Evolutionary conservation across 2,329 filamentous ascomycete species (phyloP), one percentile per base, ranked within the genome.

Genomic region (Teratosphaeria gauchensis): DNA sequence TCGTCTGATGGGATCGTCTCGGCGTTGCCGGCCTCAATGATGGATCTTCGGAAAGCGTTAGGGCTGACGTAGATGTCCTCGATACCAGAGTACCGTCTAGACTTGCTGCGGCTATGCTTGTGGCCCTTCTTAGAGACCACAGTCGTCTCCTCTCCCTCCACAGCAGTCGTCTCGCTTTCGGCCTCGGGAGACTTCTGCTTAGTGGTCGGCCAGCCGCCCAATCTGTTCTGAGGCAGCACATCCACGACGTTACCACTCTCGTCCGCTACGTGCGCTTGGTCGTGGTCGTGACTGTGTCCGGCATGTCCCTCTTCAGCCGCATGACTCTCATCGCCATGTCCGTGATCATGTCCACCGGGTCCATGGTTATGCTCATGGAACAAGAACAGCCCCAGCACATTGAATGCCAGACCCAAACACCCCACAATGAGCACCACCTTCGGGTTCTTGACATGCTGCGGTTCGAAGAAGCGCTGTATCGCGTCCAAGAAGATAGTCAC

Each of bases 401-500:
- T 99, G 33, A 92, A 96, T 7, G 85, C 80, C 14, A 99, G 82
- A 56, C 94, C 94, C 59, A 90, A 81, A 62, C 82, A 91, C 48
- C 94, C 94, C 56, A 99, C 94, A 63, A 94, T 86, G 60, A 96
- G 84, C 64, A 99, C 91, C 42, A 99, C 81, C 67, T 87, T 82
- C 1, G 94, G 92, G 68, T 95, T 90, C 55, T 80, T 80, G 69
- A 99, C 92, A 71, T 89, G 85, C 68, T 92, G 92, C 7, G 92
- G 91, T 68, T 97, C 90, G 70, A 97, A 82, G 66, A 99, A 88
- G 69, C 94, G 88, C 68, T 92, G 90, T 61, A 96, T 83, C 16
- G 94, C 94, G 75, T 99, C 94, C 68, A 99, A 85, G 69, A 97
- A 89, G 74, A 99, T 99, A 55, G 92, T 95, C 58, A 99, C 81